phyloP scores from a whole-genome alignment of 2,329 filamentous ascomycete genomes.

The Colletotrichum australisinense region DNA sequence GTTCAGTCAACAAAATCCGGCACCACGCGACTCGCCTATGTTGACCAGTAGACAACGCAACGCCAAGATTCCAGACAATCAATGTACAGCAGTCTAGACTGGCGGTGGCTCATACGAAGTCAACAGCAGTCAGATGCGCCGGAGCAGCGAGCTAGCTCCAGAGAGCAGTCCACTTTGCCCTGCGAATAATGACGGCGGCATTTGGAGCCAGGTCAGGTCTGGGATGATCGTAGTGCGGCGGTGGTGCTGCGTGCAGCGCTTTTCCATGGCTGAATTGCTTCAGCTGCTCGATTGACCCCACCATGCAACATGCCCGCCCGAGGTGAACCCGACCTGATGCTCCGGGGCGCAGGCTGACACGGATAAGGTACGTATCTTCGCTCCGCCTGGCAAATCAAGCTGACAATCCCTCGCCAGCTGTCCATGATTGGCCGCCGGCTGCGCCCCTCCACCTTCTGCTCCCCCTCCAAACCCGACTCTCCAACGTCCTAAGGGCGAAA shows the following conservation, averaged over 20 bases:
- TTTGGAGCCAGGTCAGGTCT: background rate
- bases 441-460: background rate
- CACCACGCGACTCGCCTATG: background rate
- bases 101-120: background rate
- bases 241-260: background rate
- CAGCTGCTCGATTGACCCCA: constrained; percentile 15
- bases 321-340: background rate
- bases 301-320: background rate
- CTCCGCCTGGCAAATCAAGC: background rate
- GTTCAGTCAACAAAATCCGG: constrained; percentile 28
- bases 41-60: background rate
- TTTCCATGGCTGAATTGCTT: constrained; percentile 1
- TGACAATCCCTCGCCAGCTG: constrained; percentile 3
- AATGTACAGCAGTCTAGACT: background rate
- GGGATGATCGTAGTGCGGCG: background rate
- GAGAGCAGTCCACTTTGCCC: background rate
- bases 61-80: background rate
- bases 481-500: background rate
- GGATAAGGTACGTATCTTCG: background rate
- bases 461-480: background rate
- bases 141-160: background rate
- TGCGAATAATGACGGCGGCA: background rate
- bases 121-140: background rate
- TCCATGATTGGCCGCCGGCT: background rate
- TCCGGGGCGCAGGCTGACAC: background rate